Evolutionary conservation across 2,329 filamentous ascomycete genomes (phyloP).

Genomic region (Ceratocystis albifundus): DNA sequence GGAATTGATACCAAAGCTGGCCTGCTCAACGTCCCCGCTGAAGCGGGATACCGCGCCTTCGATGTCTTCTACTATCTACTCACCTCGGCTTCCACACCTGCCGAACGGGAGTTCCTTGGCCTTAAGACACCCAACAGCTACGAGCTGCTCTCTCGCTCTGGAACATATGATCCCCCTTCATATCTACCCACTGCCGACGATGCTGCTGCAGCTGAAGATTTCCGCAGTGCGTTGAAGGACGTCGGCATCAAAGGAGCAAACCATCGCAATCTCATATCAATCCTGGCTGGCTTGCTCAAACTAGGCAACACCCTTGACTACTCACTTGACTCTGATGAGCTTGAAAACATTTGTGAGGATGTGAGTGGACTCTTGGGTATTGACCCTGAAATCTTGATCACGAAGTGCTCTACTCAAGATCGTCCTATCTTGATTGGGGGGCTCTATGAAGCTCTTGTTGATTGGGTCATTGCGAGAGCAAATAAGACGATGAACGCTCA

Average conservation of each 20-base stretch:
- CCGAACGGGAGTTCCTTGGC: constrained; percentile 78
- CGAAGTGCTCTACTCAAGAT: constrained; percentile 73
- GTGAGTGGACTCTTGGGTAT: constrained; percentile 75
- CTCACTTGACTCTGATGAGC: constrained; percentile 65
- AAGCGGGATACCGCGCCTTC: constrained; percentile 79
- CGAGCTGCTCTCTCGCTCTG: constrained; percentile 65
- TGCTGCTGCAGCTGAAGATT: constrained; percentile 83
- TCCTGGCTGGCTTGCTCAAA: constrained; percentile 75
- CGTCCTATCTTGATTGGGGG: constrained; percentile 71
- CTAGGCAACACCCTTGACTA: constrained; percentile 85
- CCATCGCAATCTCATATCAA: constrained; percentile 73
- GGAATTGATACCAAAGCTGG: constrained; percentile 78
- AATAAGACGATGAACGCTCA: constrained; percentile 74
- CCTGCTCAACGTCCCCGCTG: constrained; percentile 64
- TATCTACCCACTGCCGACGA: constrained; percentile 92
- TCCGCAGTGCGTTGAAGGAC: constrained; percentile 71
- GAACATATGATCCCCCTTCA: constrained; percentile 72
- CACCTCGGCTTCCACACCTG: constrained; percentile 76
- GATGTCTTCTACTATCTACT: constrained; percentile 97
- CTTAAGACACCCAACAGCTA: constrained; percentile 70
- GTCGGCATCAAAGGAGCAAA: constrained; percentile 86
- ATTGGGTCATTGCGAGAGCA: constrained; percentile 84
- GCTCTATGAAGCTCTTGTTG: constrained; percentile 85
- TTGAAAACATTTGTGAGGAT: constrained; percentile 83
- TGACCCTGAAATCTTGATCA: constrained; percentile 68